Conservation (phyloP, 2,329 filamentous ascomycete species). For the Lachnellula occidentalis region DNA sequence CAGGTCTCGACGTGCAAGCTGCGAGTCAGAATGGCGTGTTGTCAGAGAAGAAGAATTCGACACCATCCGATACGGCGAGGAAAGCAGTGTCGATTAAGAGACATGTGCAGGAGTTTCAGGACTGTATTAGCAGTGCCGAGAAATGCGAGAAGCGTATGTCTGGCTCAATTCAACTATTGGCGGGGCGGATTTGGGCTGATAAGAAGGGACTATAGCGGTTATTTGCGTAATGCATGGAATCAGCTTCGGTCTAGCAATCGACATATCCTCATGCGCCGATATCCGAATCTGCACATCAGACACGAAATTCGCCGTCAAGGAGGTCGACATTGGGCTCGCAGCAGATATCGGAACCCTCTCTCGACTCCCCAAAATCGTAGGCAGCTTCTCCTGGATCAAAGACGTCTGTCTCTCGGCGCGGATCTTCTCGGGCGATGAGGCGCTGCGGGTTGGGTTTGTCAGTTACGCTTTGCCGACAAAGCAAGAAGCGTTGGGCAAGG, state of each 20-base stretch:
- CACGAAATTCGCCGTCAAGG: conserved; percentile 65
- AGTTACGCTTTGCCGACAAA: conserved; percentile 60
- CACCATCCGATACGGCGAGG: conserved; percentile 54
- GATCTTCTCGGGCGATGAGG: conserved; percentile 64
- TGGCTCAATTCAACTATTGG: neutral
- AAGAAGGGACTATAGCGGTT: conserved; percentile 49
- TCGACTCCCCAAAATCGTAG: conserved; percentile 67
- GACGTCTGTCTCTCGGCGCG: conserved; percentile 70
- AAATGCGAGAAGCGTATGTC: conserved; percentile 78
- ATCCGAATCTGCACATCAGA: conserved; percentile 59
- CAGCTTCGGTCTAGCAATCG: conserved; percentile 71
- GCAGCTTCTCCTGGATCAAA: conserved; percentile 70
- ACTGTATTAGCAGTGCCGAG: conserved; percentile 69
- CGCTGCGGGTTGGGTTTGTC: conserved; percentile 64
- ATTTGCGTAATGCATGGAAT: conserved; percentile 78
- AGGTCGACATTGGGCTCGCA: conserved; percentile 76
- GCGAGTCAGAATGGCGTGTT: conserved; percentile 50
- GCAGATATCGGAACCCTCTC: conserved; percentile 74
- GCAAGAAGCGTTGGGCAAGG: conserved; percentile 55
- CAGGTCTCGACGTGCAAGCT: conserved; percentile 77
- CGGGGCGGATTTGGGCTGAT: neutral
- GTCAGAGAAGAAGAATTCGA: conserved; percentile 22
- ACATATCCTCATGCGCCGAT: conserved; percentile 65
- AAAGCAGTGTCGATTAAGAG: conserved; percentile 56
- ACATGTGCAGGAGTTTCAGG: conserved; percentile 75